Conservation (phyloP, 257 asterid genomes). For the Nicotiana sylvestris region DNA sequence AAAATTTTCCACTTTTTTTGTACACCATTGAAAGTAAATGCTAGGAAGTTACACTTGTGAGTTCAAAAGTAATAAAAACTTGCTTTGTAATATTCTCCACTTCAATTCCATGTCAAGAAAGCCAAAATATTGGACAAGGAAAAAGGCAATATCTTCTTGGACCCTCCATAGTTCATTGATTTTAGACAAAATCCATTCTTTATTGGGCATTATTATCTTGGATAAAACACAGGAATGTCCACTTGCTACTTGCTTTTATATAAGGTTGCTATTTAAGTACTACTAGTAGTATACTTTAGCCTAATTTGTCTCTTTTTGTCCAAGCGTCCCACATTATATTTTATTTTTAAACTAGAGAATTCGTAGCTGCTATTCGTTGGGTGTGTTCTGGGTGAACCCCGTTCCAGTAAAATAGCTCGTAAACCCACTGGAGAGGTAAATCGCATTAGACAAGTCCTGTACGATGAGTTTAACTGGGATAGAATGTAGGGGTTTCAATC, state of each 20-base stretch:
- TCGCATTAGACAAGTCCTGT: too few species aligned
- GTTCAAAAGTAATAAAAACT: neutral
- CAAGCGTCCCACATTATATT: neutral
- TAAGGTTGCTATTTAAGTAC: neutral
- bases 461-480: too few species aligned
- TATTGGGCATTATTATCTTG: neutral
- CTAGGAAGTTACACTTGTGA: neutral
- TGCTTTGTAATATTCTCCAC: neutral
- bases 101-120: neutral
- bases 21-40: neutral
- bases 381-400: too few species aligned
- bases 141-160: neutral
- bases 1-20: neutral
- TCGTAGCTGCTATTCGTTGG: fast-evolving
- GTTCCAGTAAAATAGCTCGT: too few species aligned
- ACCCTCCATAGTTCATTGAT: neutral
- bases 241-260: neutral
- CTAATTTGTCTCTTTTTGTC: neutral
- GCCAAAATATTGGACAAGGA: neutral
- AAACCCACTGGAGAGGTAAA: too few species aligned
- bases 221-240: neutral
- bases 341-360: too few species aligned
- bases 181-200: neutral
- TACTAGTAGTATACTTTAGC: neutral
- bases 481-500: too few species aligned